phyloP scores from a whole-genome alignment of 108 stramenopile species.

The Skeletonema marinoi region DNA sequence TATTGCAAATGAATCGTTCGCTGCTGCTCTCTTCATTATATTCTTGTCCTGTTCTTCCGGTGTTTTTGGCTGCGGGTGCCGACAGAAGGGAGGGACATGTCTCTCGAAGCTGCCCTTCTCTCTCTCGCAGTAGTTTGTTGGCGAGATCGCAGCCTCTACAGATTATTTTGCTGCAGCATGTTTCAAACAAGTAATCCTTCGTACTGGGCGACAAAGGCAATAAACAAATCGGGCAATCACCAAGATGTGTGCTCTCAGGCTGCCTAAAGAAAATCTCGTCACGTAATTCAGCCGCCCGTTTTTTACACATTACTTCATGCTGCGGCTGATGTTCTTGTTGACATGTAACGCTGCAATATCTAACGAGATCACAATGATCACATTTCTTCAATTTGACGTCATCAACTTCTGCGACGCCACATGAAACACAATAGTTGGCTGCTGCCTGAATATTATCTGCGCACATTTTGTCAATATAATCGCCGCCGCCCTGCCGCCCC shows the following conservation, averaged over 20 bases:
- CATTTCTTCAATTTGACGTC: no score
- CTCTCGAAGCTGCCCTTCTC: no score
- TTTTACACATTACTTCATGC: not conserved
- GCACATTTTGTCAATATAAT: no score
- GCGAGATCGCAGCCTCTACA: no score
- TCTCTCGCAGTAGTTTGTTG: no score
- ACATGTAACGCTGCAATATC: conserved; percentile 4
- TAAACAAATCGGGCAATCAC: not conserved
- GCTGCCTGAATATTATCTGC: no score
- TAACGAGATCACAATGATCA: not conserved
- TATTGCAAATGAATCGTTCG: not conserved
- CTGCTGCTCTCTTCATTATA: not conserved
- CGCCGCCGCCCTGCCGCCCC: no score
- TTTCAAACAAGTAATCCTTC: no score
- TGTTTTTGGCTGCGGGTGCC: not conserved
- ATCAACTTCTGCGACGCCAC: no score
- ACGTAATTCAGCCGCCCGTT: not conserved
- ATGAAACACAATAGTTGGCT: no score
- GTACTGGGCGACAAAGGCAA: not conserved
- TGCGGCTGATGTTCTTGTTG: not conserved
- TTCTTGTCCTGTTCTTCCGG: not conserved
- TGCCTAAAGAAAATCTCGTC: not conserved
- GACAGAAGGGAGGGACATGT: no score
- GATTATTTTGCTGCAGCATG: no score
- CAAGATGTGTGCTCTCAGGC: not conserved